phyloP scores from a whole-genome alignment of 306 rosid genomes.

The Datisca glomerata region DNA sequence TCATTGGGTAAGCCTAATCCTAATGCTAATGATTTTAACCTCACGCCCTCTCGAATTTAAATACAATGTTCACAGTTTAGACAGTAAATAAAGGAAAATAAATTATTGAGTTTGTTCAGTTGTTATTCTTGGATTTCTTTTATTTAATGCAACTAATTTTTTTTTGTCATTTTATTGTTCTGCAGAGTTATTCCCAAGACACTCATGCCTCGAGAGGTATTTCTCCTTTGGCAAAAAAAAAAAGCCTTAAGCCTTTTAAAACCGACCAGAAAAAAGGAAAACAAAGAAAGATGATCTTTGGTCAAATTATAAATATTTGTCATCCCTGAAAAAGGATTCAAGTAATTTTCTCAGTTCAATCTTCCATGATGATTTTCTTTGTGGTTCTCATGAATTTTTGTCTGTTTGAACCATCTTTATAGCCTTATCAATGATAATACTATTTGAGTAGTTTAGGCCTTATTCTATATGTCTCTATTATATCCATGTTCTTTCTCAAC shows the following conservation, averaged over 20 bases:
- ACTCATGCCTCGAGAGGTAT: constrained; percentile 88
- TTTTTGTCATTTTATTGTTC: constrained; percentile 36
- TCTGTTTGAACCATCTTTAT: background rate
- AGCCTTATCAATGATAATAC: no score
- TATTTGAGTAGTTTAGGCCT: no score
- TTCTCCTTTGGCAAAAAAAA: constrained; percentile 27
- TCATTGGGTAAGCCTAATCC: constrained; percentile 40
- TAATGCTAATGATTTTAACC: background rate
- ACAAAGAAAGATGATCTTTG: no score
- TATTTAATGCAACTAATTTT: constrained; percentile 7
- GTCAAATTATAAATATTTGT: no score
- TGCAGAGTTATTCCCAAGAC: constrained; percentile 85
- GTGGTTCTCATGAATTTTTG: background rate
- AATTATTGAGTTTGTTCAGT: constrained; percentile 21
- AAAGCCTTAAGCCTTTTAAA: constrained; percentile 21
- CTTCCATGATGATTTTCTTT: no score
- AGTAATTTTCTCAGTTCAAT: no score
- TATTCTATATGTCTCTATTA: no score
- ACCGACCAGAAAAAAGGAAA: no score
- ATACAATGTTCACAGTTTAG: background rate
- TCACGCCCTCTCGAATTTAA: constrained; percentile 1
- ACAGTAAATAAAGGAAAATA: constrained; percentile 11
- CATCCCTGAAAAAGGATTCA: background rate
- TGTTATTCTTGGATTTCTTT: constrained; percentile 13
- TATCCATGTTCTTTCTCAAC: no score